phyloP scores from a whole-genome alignment of 1,139 yeast species.

The Chernovozyma sophiae-reginae region DNA sequence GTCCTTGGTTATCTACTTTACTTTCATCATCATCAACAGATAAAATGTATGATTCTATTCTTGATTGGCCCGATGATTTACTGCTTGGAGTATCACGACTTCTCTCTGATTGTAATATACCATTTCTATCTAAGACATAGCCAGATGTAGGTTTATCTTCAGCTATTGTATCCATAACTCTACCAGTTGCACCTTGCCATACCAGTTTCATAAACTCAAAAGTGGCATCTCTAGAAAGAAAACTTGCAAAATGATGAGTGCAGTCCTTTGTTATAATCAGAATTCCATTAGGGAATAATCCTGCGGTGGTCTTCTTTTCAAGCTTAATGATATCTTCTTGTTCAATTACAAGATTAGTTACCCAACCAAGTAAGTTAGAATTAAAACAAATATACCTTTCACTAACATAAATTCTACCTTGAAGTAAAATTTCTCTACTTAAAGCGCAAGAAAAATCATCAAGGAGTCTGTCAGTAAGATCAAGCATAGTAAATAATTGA shows the following conservation, averaged over 20 bases:
- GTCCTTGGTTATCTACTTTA: background rate
- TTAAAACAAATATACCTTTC: conserved; percentile 82
- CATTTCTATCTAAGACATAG: conserved; percentile 6
- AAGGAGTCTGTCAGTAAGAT: conserved; percentile 64
- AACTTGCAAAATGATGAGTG: conserved; percentile 80
- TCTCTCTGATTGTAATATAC: conserved; percentile 7
- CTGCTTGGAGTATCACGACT: conserved; percentile 2
- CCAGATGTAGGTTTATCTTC: conserved; percentile 4
- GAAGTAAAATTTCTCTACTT: conserved; percentile 82
- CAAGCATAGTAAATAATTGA: conserved; percentile 63
- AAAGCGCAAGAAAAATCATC: conserved; percentile 91
- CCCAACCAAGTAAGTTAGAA: conserved; percentile 92
- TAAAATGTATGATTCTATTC: conserved; percentile 28
- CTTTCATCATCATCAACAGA: conserved; percentile 29
- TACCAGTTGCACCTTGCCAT: conserved; percentile 42
- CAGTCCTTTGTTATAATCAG: conserved; percentile 65
- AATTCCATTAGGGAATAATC: conserved; percentile 88
- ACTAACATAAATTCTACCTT: conserved; percentile 83
- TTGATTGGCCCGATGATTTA: conserved; percentile 10
- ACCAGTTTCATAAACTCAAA: conserved; percentile 61
- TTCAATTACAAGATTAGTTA: conserved; percentile 71
- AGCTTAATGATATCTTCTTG: conserved; percentile 67
- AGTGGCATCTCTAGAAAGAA: conserved; percentile 76
- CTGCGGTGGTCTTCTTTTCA: conserved; percentile 82
- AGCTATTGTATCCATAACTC: conserved; percentile 11